Evolutionary conservation across 2,329 filamentous ascomycete genomes (phyloP), one percentile per base, ranked within the genome.

Genomic region (Neonectria neomacrospora): DNA sequence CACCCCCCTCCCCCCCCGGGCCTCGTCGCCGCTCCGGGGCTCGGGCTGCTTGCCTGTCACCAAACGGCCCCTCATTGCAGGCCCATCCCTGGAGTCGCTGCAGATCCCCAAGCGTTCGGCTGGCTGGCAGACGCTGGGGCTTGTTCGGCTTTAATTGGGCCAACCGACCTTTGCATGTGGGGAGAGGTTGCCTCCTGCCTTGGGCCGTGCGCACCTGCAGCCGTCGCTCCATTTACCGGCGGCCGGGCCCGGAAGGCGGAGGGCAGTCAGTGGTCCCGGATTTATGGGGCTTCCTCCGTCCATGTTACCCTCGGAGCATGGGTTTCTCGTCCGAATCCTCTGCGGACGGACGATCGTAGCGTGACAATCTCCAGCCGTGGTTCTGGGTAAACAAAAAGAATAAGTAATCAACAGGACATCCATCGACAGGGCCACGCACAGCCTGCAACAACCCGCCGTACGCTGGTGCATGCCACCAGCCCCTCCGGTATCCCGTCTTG

Each of bases 231-330:
- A 50, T 32, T 32, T 55, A 23, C 52, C 58, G 58, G 52, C 44
- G 58, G 52, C 58, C 52, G 58, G 37, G 45, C 26, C 52, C 53
- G 58, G 58, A 52, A 44, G 45, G n/a, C 44, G 44, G 44, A 26
- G 54, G 34, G 44, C 28, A 20, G 28, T 52, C 26, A 50, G 39
- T 57, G 39, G 47, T n/a, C 44, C 53, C 59, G 59, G 59, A 61
- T 57, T 53, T 57, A 53, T 47, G 59, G 59, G 53, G 59, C 45
- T 44, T 28, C 26, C 39, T 61, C 59, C 53, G 59, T 56, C 45
- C 22, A 37, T 50, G 42, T 16, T 34, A 50, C 51, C 41, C 51
- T 54, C 37, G 39, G 22, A 42, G 23, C 22, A 54, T 30, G 37
- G 56, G 48, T 32, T 58, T 58, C 18, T 58, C 48, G 48, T 37